Base-by-base conservation (phyloP, 2,329 filamentous ascomycete species). In the Aspergillus brasiliensis region DNA sequence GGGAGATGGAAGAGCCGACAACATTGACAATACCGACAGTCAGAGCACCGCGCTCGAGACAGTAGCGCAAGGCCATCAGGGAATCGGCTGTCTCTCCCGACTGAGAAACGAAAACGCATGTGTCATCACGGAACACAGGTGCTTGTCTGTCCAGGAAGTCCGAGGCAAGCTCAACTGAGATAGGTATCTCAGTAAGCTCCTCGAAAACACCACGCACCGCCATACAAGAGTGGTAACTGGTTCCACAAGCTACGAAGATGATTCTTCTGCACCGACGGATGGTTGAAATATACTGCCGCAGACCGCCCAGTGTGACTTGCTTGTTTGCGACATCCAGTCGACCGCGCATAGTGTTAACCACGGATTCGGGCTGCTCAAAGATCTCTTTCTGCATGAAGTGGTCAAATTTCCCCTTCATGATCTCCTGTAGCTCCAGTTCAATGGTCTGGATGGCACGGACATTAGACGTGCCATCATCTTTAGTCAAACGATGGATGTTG, bases 341-440 rank as follows among this genome's bases (percentile, higher is more conserved):
- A 81, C 95, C 95, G 88, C 95, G 92, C 95, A 99, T 99, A 68
- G 95, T 97, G 86, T 99, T 99, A 83, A 99, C 89, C 63, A 99
- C 92, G 13, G 95, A 99, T 82, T 99, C 95, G 74, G 95, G 95
- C 84, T 99, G 95, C 85, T 99, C 95, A 79, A 99, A 99, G 74
- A 99, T 99, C 80, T 99, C 95, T 88, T 99, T 99, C 80, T 99
- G 95, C 95, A 99, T 99, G 85, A 97, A 99, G 83, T 99, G 95
- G 79, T 99, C 95, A 81, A 98, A 99, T 78, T 95, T 96, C 80
- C 95, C 95, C 89, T 99, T 99, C 95, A 99, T 99, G 81, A 99
- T 99, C 84, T 99, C 93, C 84, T 99, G 95, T 66, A 99, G 89
- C 84, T 99, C 92, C 53, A 99, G 91, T 84, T 99, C 95, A 58